A percentile compares a stretch with the other conserved stretches of the same genome.
These are phyloP conservation scores for Rhododendron kiyosumense DNA, from an alignment of 148 eudicot genomes.

Conservation along the genomic window DNA sequence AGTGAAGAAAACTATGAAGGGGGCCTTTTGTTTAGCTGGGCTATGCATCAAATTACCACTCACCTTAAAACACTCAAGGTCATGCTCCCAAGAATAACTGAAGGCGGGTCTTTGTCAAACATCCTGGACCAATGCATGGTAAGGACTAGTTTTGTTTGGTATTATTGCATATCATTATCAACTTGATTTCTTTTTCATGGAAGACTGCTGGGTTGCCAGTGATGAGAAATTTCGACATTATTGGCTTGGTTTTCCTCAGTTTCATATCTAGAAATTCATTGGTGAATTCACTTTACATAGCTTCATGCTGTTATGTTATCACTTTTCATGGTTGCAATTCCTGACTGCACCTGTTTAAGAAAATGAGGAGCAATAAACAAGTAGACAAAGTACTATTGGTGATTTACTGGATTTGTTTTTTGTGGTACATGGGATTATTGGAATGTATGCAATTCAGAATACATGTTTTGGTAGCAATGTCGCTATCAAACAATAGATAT, in stretches of 20 bases:
- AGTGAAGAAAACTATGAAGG: conserved; percentile 97
- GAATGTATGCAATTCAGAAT: neutral
- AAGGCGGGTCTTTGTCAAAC: conserved; percentile 94
- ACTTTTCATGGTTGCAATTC: neutral
- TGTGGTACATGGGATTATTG: neutral
- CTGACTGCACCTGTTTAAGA: neutral
- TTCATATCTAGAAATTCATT: neutral
- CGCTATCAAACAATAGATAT: neutral
- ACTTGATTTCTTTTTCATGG: neutral
- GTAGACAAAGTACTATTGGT: neutral
- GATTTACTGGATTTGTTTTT: neutral
- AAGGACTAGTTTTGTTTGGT: conserved; percentile 14
- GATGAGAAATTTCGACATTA: neutral
- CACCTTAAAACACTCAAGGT: conserved; percentile 72
- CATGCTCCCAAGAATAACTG: conserved; percentile 93
- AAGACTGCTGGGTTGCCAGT: neutral
- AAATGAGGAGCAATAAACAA: neutral
- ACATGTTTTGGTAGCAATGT: neutral
- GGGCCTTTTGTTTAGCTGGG: conserved; percentile 98
- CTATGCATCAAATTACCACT: conserved; percentile 87
- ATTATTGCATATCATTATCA: neutral
- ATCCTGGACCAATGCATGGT: conserved; percentile 97
- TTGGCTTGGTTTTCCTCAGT: neutral
- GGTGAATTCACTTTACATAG: neutral
- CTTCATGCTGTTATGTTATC: neutral